phyloP scores from a whole-genome alignment of 2,329 filamentous ascomycete species.

The Sarocladium kiliense region DNA sequence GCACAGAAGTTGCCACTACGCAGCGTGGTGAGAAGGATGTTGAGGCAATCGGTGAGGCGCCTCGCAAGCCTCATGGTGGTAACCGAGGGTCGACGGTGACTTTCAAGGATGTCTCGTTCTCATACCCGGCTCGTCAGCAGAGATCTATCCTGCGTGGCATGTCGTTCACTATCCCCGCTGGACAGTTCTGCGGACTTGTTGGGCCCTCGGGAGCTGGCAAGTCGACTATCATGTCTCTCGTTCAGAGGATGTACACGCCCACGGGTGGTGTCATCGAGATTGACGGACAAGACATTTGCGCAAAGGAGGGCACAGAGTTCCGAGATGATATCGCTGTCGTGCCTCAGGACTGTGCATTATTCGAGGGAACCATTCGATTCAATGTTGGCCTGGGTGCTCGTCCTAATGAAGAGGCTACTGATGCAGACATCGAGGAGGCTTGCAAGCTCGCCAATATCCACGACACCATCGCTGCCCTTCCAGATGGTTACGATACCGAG shows the following conservation, averaged over 20 bases:
- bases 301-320: conserved; percentile 44
- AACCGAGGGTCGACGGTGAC: conserved; percentile 35
- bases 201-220: conserved; percentile 55
- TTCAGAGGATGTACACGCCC: conserved; percentile 41
- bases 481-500: conserved; percentile 48
- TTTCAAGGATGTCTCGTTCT: conserved; percentile 43
- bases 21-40: conserved; percentile 26
- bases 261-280: conserved; percentile 41
- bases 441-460: conserved; percentile 45
- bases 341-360: conserved; percentile 60
- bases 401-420: neutral
- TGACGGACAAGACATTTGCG: conserved; percentile 30
- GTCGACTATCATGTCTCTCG: conserved; percentile 52
- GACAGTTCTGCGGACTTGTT: conserved; percentile 49
- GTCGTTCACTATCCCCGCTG: conserved; percentile 31
- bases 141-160: conserved; percentile 26
- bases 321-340: conserved; percentile 49
- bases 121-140: conserved; percentile 39
- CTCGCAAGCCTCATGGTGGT: conserved; percentile 14
- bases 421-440: conserved; percentile 35
- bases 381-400: conserved; percentile 60
- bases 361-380: conserved; percentile 75
- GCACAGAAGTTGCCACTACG: conserved; percentile 13
- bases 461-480: conserved; percentile 35
- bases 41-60: conserved; percentile 30